Evolutionary conservation across 768 basidiomycete species (phyloP), one percentile per base, ranked within the genome.

Genomic region (Boletus subparvulus): DNA sequence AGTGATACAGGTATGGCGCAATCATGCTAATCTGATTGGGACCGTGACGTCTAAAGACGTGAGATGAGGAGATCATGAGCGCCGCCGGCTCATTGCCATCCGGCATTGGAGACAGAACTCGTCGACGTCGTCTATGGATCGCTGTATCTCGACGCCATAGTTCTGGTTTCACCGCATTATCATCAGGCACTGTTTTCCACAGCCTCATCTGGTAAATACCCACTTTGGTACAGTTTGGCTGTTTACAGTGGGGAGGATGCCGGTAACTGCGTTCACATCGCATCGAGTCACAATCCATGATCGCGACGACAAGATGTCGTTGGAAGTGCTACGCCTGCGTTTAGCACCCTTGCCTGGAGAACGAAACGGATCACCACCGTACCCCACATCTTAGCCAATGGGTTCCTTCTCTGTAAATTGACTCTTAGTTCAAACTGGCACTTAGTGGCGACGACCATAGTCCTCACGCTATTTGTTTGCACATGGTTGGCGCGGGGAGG

Each of bases 311-410:
- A 39, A 84, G 70, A 60, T 89, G 88, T 50, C 88, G 83, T 71
- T 90, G 89, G 67, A 90, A 91, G 69, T 91, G 89, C 89, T 91
- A 58, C 11, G 14, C 35, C 28, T 48, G 12, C 24, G 46, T 48
- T 70, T 35, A 67, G 59, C 33, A 12, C 59, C 52, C 32, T 26
- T 44, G 26, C 19, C 33, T 4, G 6, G 12, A 50, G 55, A 50
- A 56, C 44, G 48, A 59, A 48, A 61, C 47, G 16, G 46, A 53
- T 50, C 16, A 33, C 72, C 54, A 69, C 61, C 74, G 52, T 72
- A 90, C 88, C 64, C 85, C 84, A 70, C 89, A 91, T 57, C 77
- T 79, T 52, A 76, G 73, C 88, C 88, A 91, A 24, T 81, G 82
- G 19, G 88, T 90, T 71, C 89, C 89, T 80, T 89, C 82, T 57